phyloP scores from a whole-genome alignment of 2,329 filamentous ascomycete species.

The Aspergillus alliaceus region DNA sequence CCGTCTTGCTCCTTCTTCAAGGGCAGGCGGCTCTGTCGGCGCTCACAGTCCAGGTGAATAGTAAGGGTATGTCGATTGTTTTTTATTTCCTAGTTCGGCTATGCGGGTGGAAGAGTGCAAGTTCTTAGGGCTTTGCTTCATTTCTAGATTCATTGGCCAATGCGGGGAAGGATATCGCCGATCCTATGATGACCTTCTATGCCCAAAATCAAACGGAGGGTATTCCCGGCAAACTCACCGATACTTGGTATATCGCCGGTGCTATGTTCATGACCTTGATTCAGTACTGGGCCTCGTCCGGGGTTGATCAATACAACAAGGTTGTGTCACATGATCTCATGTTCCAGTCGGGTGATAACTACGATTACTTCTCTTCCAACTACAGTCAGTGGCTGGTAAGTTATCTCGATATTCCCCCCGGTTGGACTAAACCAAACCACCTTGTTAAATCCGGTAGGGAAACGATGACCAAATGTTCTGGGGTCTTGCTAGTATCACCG shows the following conservation, averaged over 20 bases:
- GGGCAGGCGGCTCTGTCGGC: slow-evolving; percentile 3
- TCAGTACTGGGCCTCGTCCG: slow-evolving; percentile 80
- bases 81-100: not conserved
- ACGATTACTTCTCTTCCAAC: slow-evolving; percentile 55
- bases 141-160: slow-evolving; percentile 6
- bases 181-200: slow-evolving; percentile 11
- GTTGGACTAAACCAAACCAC: too few species aligned
- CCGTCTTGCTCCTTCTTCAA: slow-evolving; percentile 3
- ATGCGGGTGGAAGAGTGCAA: not conserved
- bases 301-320: slow-evolving; percentile 69
- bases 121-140: not conserved
- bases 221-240: slow-evolving; percentile 23
- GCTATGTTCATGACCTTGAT: slow-evolving; percentile 67
- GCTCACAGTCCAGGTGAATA: slow-evolving; percentile 1
- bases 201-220: slow-evolving; percentile 8
- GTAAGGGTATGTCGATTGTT: not conserved
- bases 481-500: slow-evolving; percentile 74
- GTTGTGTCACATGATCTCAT: slow-evolving; percentile 62
- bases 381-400: slow-evolving; percentile 33
- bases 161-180: slow-evolving; percentile 3
- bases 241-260: slow-evolving; percentile 61
- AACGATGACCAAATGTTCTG: slow-evolving; percentile 61
- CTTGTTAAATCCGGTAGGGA: too few species aligned
- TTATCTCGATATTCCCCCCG: too few species aligned
- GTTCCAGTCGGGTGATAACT: slow-evolving; percentile 65